Conservation (phyloP, 805 yeast species). For the Soucietia sequanensis region DNA sequence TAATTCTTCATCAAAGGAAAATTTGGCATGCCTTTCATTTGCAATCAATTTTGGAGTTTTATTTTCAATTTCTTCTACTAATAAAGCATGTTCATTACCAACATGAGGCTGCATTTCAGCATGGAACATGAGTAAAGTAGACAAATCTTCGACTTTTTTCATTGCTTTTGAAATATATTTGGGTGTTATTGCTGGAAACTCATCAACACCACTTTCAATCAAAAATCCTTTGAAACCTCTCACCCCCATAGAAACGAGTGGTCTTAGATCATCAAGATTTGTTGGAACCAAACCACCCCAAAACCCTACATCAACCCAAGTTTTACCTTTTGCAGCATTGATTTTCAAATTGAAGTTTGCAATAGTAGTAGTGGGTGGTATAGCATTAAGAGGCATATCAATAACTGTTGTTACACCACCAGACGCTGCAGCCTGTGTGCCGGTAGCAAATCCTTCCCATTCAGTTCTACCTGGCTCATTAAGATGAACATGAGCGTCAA, state of each 20-base stretch:
- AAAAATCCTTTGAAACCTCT: conserved; percentile 92
- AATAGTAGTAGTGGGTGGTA: conserved; percentile 91
- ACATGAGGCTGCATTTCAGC: conserved; percentile 73
- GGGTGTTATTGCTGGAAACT: conserved; percentile 79
- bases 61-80: conserved; percentile 21
- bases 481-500: conserved; percentile 90
- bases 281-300: conserved; percentile 95
- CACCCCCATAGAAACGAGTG: conserved; percentile 82
- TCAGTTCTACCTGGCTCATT: conserved; percentile 98
- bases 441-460: conserved; percentile 98
- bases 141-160: conserved; percentile 54
- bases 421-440: conserved; percentile 89
- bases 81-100: conserved; percentile 17
- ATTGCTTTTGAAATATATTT: conserved; percentile 67
- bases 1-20: conserved; percentile 13
- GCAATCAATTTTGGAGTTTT: conserved; percentile 23
- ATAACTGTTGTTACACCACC: conserved; percentile 96
- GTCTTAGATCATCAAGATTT: conserved; percentile 66
- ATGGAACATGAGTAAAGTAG: conserved; percentile 84
- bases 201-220: conserved; percentile 95
- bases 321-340: conserved; percentile 73
- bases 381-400: conserved; percentile 95
- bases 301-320: conserved; percentile 92
- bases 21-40: conserved; percentile 18
- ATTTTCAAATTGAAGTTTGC: conserved; percentile 73